A percentile compares a stretch with the other conserved stretches of the same genome.
phyloP scores from a whole-genome alignment of 2,329 filamentous ascomycete species.

The Cadophora sp. region DNA sequence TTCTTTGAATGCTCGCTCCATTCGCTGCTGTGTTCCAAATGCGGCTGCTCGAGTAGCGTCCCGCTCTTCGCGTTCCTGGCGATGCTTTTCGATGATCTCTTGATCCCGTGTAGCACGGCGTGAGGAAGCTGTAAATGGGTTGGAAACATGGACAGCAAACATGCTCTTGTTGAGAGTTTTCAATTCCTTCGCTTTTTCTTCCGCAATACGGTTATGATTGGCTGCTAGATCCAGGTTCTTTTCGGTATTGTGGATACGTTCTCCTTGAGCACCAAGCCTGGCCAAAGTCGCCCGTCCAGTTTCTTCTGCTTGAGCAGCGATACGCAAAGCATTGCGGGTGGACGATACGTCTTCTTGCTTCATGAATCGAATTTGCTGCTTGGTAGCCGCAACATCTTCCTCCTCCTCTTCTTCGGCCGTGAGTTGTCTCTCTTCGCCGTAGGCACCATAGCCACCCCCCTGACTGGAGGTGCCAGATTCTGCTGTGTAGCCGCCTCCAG shows the following conservation, averaged over 20 bases:
- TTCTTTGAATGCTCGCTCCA: conserved; percentile 58
- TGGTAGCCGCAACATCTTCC: conserved; percentile 73
- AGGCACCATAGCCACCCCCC: conserved; percentile 54
- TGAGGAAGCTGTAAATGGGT: conserved; percentile 76
- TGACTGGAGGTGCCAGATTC: conserved; percentile 35
- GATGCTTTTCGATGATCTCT: conserved; percentile 72
- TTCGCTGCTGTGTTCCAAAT: conserved; percentile 58
- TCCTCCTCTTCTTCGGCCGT: conserved; percentile 80
- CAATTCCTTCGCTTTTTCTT: conserved; percentile 82
- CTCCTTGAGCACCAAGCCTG: conserved; percentile 78
- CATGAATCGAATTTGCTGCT: conserved; percentile 75
- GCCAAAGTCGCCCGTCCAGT: conserved; percentile 75
- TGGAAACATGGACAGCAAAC: conserved; percentile 83
- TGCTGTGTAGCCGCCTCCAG: conserved; percentile 40
- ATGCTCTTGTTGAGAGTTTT: conserved; percentile 88
- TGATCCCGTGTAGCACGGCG: conserved; percentile 70
- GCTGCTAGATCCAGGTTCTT: conserved; percentile 80
- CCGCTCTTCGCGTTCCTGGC: conserved; percentile 68
- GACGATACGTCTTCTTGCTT: conserved; percentile 80
- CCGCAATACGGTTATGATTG: conserved; percentile 77
- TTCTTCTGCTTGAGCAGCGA: conserved; percentile 73
- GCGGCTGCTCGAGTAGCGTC: conserved; percentile 66
- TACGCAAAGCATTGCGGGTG: conserved; percentile 71
- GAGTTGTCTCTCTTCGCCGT: conserved; percentile 75
- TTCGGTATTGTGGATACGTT: conserved; percentile 82